phyloP scores from a whole-genome alignment of 257 asterid species.

The Plantago elongata region DNA sequence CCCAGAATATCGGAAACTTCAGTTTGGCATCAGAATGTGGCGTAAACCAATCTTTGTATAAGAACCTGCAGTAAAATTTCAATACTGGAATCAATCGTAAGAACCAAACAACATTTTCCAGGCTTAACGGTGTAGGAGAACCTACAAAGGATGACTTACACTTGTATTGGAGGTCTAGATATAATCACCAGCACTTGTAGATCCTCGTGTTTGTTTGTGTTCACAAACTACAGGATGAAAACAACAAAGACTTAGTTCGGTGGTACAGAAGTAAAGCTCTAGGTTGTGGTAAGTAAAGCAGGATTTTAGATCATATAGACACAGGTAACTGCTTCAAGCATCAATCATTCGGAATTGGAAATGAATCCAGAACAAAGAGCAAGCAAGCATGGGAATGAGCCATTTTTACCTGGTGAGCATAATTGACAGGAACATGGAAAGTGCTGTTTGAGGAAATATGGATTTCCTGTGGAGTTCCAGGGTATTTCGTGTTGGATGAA shows the following conservation, averaged over 20 bases:
- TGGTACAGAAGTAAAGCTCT: not conserved
- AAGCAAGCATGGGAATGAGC: not conserved
- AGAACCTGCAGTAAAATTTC: constrained; percentile 44
- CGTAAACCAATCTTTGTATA: constrained; percentile 76
- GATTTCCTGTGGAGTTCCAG: constrained; percentile 67
- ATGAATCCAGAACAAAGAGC: not conserved
- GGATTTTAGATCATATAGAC: not conserved
- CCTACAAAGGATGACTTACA: constrained; percentile 38
- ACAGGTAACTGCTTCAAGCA: too few species aligned
- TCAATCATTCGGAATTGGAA: too few species aligned
- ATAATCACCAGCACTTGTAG: constrained; percentile 64
- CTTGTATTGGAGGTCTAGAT: constrained; percentile 87
- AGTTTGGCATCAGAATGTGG: constrained; percentile 85
- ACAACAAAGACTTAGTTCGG: not conserved
- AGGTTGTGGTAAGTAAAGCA: not conserved
- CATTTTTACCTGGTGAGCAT: constrained; percentile 69
- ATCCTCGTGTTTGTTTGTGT: constrained; percentile 64
- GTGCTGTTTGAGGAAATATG: constrained; percentile 64
- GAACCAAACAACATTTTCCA: not conserved
- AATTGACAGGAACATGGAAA: constrained; percentile 74
- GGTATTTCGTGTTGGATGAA: constrained; percentile 59
- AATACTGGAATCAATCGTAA: not conserved
- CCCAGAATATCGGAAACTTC: constrained; percentile 80
- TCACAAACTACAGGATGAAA: constrained; percentile 49
- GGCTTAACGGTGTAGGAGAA: too few species aligned